Base-by-base conservation (phyloP, 2,329 filamentous ascomycete species). In the Neopestalotiopsis sp. region DNA sequence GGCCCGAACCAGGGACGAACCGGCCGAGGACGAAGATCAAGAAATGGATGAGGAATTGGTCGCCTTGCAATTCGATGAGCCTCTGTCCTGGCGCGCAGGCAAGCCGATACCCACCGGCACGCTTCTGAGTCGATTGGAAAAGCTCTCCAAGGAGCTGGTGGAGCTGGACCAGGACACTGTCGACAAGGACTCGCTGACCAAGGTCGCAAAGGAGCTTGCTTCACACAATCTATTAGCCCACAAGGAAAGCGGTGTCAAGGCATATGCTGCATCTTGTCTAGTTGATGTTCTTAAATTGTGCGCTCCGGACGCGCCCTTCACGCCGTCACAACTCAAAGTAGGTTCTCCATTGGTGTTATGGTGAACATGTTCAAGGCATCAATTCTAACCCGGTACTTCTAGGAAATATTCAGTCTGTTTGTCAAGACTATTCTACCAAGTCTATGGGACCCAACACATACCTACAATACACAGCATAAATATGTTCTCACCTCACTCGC, bases 351-450 rank as follows among this genome's bases (percentile, higher is more conserved):
- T 14, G 9, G 3, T 32, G 10, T 45, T 53, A 20, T 24, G 7
- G 9, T 30, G 24, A 28, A 28, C 28, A 49, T n/a, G 13, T 5
- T 10, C 14, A 24, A 53, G 5, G 59, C 12, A 4, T 62, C 59
- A 7, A 7, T 17, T 40, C 28, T 40, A 13, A 40, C 17, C 17
- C 53, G 32, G 49, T 38, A 40, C 42, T n/a, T 68, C 20, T 72
- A 97, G 94, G 94, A 97, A 82, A 95, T 98, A 78, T 99, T 98
- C 83, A 92, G 91, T 34, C 89, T 97, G 71, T 94, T 98, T 78
- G 89, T 98, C 74, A 91, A 90, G 69, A 91, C 91, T 63, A 92
- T 97, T 73, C 87, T 98, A 61, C 94, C 95, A 61, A 90, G 94
- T 61, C 89, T 98, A 32, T 92, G 94, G 76, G 92, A 97, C 76